Conservation (phyloP, 305 asterid genomes). For the Solanum hybrid region DNA sequence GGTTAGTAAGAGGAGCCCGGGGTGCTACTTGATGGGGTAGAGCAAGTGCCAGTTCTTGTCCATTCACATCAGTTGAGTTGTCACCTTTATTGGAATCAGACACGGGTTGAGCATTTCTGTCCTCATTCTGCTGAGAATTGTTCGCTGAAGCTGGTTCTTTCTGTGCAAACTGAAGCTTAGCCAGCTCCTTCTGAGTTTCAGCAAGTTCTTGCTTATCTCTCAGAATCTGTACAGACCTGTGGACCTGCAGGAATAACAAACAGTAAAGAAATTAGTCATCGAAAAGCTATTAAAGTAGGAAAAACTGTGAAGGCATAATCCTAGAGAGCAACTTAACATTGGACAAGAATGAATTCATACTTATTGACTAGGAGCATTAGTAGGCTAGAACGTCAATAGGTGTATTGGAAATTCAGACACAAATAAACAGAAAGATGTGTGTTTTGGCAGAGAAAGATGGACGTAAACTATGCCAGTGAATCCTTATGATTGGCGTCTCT, state of each 20-base stretch:
- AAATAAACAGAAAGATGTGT: not conserved
- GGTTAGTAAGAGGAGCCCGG: conserved; percentile 30
- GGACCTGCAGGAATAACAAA: conserved; percentile 48
- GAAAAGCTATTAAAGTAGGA: not conserved
- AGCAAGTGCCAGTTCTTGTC: conserved; percentile 65
- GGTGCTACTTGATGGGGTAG: conserved; percentile 61
- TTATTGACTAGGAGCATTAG: not conserved
- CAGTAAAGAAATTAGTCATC: not conserved
- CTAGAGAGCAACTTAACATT: not conserved
- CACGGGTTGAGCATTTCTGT: conserved; percentile 32
- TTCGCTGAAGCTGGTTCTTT: conserved; percentile 47
- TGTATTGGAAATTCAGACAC: not conserved
- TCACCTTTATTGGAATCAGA: conserved; percentile 46
- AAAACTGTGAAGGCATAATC: not conserved
- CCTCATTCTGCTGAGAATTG: conserved; percentile 43
- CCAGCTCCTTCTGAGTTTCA: conserved; percentile 82
- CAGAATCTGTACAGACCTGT: conserved; percentile 83
- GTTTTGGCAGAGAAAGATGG: not conserved
- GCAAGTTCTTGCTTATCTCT: conserved; percentile 93
- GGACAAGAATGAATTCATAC: not conserved
- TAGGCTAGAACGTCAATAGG: not conserved
- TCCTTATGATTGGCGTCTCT: not conserved
- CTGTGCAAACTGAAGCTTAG: conserved; percentile 72
- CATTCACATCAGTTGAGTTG: conserved; percentile 34
- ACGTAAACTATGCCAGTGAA: not conserved